Base-by-base conservation (phyloP, 148 eudicot species). In the Camellia sinensis region DNA sequence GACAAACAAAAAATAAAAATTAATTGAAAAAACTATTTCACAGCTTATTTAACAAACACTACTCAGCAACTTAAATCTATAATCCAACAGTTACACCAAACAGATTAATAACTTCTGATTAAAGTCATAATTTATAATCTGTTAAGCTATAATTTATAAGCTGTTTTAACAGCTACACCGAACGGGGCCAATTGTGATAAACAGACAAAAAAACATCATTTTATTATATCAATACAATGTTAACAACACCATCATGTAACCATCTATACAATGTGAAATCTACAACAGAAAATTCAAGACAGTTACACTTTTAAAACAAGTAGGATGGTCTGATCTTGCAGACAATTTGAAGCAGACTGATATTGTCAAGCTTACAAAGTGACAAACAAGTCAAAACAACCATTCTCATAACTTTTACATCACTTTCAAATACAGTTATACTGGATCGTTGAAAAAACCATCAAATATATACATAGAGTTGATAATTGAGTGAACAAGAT, bases 341-440 rank as follows among this genome's bases (percentile, higher is more conserved):
- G 56, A 56, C 3, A 43, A 69, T 41, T 13, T 29, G 37, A 1
- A 29, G 37, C 43, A 73, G 46, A 13, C 54, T 73, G 62, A 73
- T 19, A 22, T 54, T 53, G n/a, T 29, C 10, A 6, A 18, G n/a
- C 75, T 12, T 52, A 72, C 43, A 52, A 18, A 29, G 53, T 13
- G 5, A 62, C 54, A 44, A 40, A 41, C 15, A 41, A 14, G 77
- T 59, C 21, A 43, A 60, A 59, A 59, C 43, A 44, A 62, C 43
- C 68, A 61, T 61, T 44, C 6, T 40, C 18, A 61, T 1, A 63
- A 3, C 18, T 18, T 60, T 60, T 22, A 44, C 50, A 41, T 19
- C 52, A 75, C 68, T 53, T 73, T 14, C 44, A n/a, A 73, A 73
- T 73, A 7, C 29, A 21, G 59, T 71, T 11, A 6, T 71, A 71